Evolutionary conservation across 805 yeast genomes (phyloP), one percentile per base, ranked within the genome.

Genomic region (Torulaspora indica): DNA sequence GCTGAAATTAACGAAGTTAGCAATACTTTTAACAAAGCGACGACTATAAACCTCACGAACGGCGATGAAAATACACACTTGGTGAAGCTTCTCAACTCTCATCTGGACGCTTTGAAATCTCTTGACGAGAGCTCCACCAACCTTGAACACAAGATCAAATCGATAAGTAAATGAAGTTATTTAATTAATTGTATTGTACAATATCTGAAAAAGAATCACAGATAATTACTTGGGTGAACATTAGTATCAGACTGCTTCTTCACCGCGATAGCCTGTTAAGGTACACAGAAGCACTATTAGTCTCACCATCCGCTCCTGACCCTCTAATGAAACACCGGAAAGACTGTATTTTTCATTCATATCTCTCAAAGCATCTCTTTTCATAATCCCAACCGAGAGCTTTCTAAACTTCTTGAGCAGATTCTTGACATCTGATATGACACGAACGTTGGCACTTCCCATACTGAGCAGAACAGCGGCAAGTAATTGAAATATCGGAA

Each of bases 81-180:
- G 49, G 82, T 93, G 24, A 82, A 80, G 62, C 72, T 93, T 51
- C 75, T 93, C 60, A 90, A 91, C 61, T 79, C 87, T 36, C 98
- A 93, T 64, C 71, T 93, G 64, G 93, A 90, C 49, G 87, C 95
- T 50, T 74, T 93, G 67, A 88, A 82, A 61, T 89, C 90, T 74
- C 77, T 93, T 45, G 96, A 93, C 59, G 75, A 74, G 49, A 78
- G 81, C 50, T 87, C 95, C 41, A 74, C 74, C 14, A 70, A 70
- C 18, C 72, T 93, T 55, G 86, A 83, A 60, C 75, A 76, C 29
- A 84, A 86, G 63, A 63, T 93, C 47, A 77, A 74, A 28, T 42
- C 54, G 4, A 36, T 60, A 12, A 30, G 53, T 38, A 53, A 55
- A 44, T 50, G 39, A 49, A 31, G 20, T 34, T 29, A 38, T 24